phyloP scores from a whole-genome alignment of 2,329 filamentous ascomycete species.

The Fusarium keratoplasticum region DNA sequence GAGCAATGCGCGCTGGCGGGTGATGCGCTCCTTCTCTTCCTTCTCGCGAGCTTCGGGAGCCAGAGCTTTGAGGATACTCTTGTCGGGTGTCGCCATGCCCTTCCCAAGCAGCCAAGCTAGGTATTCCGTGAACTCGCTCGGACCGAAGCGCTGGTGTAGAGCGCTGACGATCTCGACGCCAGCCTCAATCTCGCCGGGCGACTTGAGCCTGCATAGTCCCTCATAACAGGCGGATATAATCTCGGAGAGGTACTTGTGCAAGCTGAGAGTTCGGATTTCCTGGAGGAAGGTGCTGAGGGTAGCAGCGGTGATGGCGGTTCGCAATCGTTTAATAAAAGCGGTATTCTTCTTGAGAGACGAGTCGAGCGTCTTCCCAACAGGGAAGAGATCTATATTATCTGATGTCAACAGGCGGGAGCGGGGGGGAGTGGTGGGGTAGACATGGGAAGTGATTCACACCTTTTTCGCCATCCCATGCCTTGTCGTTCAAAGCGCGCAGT shows the following conservation, averaged over 20 bases:
- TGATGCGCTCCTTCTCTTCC: constrained; percentile 93
- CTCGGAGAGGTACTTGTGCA: constrained; percentile 97
- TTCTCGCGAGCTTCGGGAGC: constrained; percentile 86
- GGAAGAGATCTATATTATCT: constrained; percentile 74
- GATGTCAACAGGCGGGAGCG: constrained; percentile 31
- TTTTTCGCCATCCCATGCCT: constrained; percentile 89
- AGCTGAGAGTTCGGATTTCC: constrained; percentile 88
- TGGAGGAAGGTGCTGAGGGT: constrained; percentile 86
- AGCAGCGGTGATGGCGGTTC: constrained; percentile 85
- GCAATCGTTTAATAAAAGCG: constrained; percentile 95
- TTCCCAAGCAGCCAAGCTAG: constrained; percentile 93
- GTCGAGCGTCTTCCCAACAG: constrained; percentile 83
- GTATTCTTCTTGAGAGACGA: constrained; percentile 98
- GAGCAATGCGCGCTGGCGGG: constrained; percentile 85
- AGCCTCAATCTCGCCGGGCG: constrained; percentile 89
- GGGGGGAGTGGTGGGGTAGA: constrained; percentile 29
- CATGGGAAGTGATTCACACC: constrained; percentile 63
- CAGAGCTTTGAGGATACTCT: constrained; percentile 81
- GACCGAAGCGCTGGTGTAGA: constrained; percentile 94
- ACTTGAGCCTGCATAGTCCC: constrained; percentile 91
- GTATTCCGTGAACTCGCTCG: constrained; percentile 88
- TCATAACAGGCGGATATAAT: constrained; percentile 97
- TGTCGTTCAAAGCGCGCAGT: constrained; percentile 87
- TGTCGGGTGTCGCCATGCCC: constrained; percentile 91
- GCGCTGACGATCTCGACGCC: constrained; percentile 94